Evolutionary conservation across 192 early-diverging fungal genomes (phyloP).

Genomic region (Piromyces finnis): DNA sequence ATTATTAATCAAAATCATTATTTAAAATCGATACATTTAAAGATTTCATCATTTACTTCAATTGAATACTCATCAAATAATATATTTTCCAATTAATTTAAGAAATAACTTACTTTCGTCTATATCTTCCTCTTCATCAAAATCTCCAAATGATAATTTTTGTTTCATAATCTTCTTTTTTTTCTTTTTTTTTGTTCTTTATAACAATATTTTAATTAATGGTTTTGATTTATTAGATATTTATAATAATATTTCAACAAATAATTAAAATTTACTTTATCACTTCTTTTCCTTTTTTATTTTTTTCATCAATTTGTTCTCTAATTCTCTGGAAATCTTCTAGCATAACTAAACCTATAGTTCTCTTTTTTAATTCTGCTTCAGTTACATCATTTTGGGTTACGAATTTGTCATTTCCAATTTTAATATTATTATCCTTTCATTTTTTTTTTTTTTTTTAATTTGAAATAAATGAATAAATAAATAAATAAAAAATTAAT

Average conservation of each 20-base stretch:
- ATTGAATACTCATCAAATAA: neutral
- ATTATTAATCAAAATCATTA: neutral
- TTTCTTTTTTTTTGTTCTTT: slow-evolving; percentile 33
- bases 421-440: slow-evolving; percentile 45
- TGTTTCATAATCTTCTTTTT: slow-evolving; percentile 27
- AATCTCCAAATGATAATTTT: slow-evolving; percentile 60
- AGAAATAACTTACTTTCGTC: slow-evolving; percentile 2
- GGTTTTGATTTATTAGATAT: slow-evolving; percentile 10
- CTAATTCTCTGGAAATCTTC: slow-evolving; percentile 79
- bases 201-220: no score
- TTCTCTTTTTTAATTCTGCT: slow-evolving; percentile 65
- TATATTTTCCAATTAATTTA: slow-evolving; percentile 3
- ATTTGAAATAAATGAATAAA: neutral
- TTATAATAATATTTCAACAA: no score
- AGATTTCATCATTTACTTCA: neutral
- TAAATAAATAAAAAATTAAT: neutral
- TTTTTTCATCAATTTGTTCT: slow-evolving; percentile 46
- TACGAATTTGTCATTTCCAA: slow-evolving; percentile 61
- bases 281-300: slow-evolving; percentile 49
- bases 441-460: neutral
- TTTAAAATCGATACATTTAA: neutral
- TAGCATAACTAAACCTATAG: slow-evolving; percentile 72
- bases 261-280: slow-evolving; percentile 28
- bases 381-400: slow-evolving; percentile 58
- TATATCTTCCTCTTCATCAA: slow-evolving; percentile 31